A percentile compares a stretch with the other conserved stretches of the same genome.
These are phyloP conservation scores for Pestalotiopsis sp. DNA, from an alignment of 2,329 filamentous ascomycete species.

Conservation along the genomic window DNA sequence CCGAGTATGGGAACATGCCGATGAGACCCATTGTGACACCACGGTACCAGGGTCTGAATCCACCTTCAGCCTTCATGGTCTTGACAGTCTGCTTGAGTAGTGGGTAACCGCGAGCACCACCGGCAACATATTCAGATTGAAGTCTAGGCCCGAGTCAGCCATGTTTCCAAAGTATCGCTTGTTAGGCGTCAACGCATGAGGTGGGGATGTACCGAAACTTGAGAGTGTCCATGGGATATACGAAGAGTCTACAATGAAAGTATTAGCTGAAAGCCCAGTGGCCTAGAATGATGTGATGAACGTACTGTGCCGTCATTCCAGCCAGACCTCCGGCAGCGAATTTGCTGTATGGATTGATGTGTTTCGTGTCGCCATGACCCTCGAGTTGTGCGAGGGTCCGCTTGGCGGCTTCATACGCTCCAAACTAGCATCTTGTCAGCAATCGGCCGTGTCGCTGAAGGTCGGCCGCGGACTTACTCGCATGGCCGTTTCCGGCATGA, in stretches of 20 bases:
- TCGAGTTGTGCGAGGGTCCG: constrained; percentile 82
- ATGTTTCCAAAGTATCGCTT: constrained; percentile 3
- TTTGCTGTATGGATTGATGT: constrained; percentile 82
- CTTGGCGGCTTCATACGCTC: constrained; percentile 95
- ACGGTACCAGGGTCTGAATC: constrained; percentile 79
- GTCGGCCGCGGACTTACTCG: constrained; percentile 51
- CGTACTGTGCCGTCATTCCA: constrained; percentile 90
- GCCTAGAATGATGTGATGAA: constrained; percentile 23
- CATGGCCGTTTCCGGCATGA: constrained; percentile 98
- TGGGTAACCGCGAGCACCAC: constrained; percentile 79
- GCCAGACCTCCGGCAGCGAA: constrained; percentile 90
- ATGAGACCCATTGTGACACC: constrained; percentile 91
- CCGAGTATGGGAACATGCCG: constrained; percentile 97
- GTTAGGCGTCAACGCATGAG: background rate
- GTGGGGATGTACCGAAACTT: constrained; percentile 59
- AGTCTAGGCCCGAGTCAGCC: constrained; percentile 63
- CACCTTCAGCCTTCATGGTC: constrained; percentile 83
- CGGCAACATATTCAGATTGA: constrained; percentile 91
- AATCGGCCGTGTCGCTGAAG: background rate
- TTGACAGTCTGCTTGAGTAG: constrained; percentile 81
- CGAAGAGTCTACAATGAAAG: constrained; percentile 67
- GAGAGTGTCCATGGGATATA: constrained; percentile 90
- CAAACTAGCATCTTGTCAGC: constrained; percentile 59
- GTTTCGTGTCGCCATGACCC: constrained; percentile 80
- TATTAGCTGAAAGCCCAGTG: constrained; percentile 23